Evolutionary conservation across 2,329 filamentous ascomycete species (phyloP).

Genomic region (Xylaria sp.): DNA sequence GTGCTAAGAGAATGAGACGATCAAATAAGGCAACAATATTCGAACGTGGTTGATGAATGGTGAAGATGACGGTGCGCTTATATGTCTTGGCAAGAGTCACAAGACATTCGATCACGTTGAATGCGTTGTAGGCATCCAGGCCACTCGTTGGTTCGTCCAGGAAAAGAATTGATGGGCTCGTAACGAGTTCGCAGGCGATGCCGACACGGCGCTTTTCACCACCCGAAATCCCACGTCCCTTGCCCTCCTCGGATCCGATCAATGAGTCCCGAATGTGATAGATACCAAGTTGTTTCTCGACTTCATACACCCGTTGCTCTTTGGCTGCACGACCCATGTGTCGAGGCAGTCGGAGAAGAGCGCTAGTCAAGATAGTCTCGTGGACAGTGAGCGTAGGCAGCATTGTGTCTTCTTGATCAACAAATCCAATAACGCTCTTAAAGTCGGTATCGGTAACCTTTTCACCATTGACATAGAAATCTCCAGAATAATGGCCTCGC

Average conservation of each 20-base stretch:
- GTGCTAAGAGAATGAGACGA: slow-evolving; percentile 87
- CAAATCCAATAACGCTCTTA: slow-evolving; percentile 92
- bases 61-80: slow-evolving; percentile 97
- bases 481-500: slow-evolving; percentile 78
- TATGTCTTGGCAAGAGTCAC: slow-evolving; percentile 96
- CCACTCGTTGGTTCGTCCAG: slow-evolving; percentile 97
- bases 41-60: slow-evolving; percentile 96
- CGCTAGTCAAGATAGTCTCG: slow-evolving; percentile 96
- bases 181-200: slow-evolving; percentile 97
- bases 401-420: slow-evolving; percentile 98
- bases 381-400: slow-evolving; percentile 95
- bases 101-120: slow-evolving; percentile 96
- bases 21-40: slow-evolving; percentile 99
- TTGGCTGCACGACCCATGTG: slow-evolving; percentile 92
- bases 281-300: slow-evolving; percentile 96
- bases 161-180: slow-evolving; percentile 96
- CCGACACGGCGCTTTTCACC: slow-evolving; percentile 96
- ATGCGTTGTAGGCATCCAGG: slow-evolving; percentile 95
- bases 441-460: slow-evolving; percentile 87
- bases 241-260: slow-evolving; percentile 95
- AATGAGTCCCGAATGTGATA: slow-evolving; percentile 92
- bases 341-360: slow-evolving; percentile 87
- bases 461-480: slow-evolving; percentile 94
- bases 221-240: slow-evolving; percentile 93
- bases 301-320: slow-evolving; percentile 89